Evolutionary conservation across 208 protist genomes (phyloP).

Genomic region (Naegleria fowleri): DNA sequence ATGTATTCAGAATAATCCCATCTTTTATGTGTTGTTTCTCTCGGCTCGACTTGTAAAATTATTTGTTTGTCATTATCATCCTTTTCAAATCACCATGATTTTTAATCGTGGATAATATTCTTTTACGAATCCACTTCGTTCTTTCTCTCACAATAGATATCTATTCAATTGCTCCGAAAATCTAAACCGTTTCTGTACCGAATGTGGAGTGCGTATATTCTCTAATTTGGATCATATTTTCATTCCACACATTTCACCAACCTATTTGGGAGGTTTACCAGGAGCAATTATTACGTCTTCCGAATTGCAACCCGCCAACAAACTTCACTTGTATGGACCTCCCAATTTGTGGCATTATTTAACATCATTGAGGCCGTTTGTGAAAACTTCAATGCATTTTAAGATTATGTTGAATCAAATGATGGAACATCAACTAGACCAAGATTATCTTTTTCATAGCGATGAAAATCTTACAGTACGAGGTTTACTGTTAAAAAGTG

Average conservation of each 20-base stretch:
- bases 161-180: constrained; percentile 23
- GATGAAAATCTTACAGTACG: neutral
- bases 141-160: no score
- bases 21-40: no score
- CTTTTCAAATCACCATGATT: no score
- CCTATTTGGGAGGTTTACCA: constrained; percentile 18
- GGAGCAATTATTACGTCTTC: neutral
- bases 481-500: neutral
- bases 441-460: neutral
- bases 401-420: neutral
- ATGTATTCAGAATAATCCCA: neutral
- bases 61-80: no score
- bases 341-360: constrained; percentile 19
- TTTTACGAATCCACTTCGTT: no score
- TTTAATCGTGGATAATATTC: no score
- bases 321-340: neutral
- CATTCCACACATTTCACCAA: neutral
- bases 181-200: neutral
- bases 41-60: no score
- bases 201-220: neutral
- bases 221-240: neutral
- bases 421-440: neutral
- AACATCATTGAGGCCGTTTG: neutral
- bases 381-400: neutral
- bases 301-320: neutral